A percentile compares a stretch with the other conserved stretches of the same genome.
These are phyloP conservation scores for Mycena sanguinolenta DNA, from an alignment of 768 basidiomycete genomes.

Conservation along the genomic window DNA sequence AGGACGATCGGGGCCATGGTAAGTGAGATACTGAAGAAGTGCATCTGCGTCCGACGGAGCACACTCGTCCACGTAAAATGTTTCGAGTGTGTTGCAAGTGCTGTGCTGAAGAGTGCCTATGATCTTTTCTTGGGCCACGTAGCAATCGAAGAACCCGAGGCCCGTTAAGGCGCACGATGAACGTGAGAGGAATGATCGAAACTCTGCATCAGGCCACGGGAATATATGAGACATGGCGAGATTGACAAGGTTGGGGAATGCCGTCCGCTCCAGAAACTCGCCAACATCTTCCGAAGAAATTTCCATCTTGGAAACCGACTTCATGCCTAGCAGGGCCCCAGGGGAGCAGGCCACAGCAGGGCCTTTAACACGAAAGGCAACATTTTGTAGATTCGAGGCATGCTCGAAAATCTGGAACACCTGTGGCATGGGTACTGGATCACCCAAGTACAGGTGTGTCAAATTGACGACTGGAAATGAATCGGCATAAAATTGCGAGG, in stretches of 20 bases:
- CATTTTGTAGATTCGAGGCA: conserved; percentile 11
- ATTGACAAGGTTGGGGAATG: conserved; percentile 8
- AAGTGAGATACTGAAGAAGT: conserved; percentile 25
- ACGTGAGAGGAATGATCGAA: conserved; percentile 26
- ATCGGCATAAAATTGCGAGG: background rate
- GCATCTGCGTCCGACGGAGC: background rate
- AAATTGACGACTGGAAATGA: conserved; percentile 23
- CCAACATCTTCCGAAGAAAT: conserved; percentile 4
- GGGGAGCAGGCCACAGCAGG: conserved; percentile 14
- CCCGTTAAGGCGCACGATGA: conserved; percentile 14
- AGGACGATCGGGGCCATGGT: background rate
- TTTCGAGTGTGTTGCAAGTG: conserved; percentile 7
- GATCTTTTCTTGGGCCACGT: conserved; percentile 12
- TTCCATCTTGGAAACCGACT: conserved; percentile 2
- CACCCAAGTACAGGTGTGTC: conserved; percentile 13
- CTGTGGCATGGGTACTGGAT: conserved; percentile 15
- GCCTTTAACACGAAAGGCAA: conserved; percentile 17
- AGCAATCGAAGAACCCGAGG: conserved; percentile 13
- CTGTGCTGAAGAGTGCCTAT: conserved; percentile 20
- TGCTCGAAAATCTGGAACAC: conserved; percentile 24
- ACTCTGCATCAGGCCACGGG: conserved; percentile 14
- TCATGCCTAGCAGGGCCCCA: conserved; percentile 13
- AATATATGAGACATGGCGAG: conserved; percentile 1
- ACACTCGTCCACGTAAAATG: conserved; percentile 3
- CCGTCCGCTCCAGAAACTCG: background rate